These are phyloP conservation scores for Teunomyces stri DNA, from an alignment of 805 yeast genomes.

Conservation along the genomic window DNA sequence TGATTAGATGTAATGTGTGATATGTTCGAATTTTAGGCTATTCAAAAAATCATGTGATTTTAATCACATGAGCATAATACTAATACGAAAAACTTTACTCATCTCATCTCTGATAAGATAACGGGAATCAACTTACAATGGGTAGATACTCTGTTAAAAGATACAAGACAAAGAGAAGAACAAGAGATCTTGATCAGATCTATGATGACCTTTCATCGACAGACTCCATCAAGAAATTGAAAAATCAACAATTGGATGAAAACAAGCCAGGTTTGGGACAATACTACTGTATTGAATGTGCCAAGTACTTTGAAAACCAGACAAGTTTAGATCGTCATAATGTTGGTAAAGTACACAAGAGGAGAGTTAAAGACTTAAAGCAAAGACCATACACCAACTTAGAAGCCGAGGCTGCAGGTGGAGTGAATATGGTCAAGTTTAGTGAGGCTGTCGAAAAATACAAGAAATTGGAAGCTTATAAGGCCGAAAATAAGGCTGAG, in stretches of 20 bases:
- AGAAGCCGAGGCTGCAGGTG: slow-evolving; percentile 91
- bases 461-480: slow-evolving; percentile 42
- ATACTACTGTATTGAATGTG: slow-evolving; percentile 91
- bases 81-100: slow-evolving; percentile 5
- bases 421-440: slow-evolving; percentile 68
- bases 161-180: slow-evolving; percentile 87
- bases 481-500: slow-evolving; percentile 45
- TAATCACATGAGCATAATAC: neutral
- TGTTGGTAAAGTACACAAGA: slow-evolving; percentile 76
- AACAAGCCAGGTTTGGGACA: slow-evolving; percentile 93
- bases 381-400: slow-evolving; percentile 81
- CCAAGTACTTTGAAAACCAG: slow-evolving; percentile 83
- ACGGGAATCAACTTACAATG: slow-evolving; percentile 41
- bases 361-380: slow-evolving; percentile 74
- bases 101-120: slow-evolving; percentile 3
- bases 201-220: slow-evolving; percentile 67
- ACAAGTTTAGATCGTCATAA: slow-evolving; percentile 69
- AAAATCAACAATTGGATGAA: slow-evolving; percentile 86
- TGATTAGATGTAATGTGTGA: too few relatives aligned
- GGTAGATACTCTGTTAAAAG: slow-evolving; percentile 84
- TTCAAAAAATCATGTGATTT: neutral
- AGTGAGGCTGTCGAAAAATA: slow-evolving; percentile 61
- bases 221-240: slow-evolving; percentile 60
- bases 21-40: too few relatives aligned
- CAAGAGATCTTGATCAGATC: slow-evolving; percentile 80